Evolutionary conservation across 176 grass and related monocot species (phyloP).

Genomic region (Bothriochloa decipiens): DNA sequence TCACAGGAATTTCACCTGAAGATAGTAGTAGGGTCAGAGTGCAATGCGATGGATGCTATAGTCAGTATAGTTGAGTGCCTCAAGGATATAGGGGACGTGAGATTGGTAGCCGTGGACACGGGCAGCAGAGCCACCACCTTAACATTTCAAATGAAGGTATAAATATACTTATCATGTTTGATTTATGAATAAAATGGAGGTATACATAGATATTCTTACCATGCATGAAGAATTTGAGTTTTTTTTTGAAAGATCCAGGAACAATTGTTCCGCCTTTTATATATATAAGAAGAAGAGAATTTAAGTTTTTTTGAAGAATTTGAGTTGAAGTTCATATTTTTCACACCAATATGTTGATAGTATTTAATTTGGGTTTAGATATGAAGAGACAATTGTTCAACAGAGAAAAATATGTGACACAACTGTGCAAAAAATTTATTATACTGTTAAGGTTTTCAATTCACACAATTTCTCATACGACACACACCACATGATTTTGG

Average conservation of each 20-base stretch:
- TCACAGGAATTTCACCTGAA: slow-evolving; percentile 22
- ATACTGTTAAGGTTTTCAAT: neutral
- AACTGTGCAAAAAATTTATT: too few relatives aligned
- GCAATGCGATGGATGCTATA: slow-evolving; percentile 18
- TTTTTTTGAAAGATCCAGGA: too few relatives aligned
- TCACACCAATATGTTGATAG: neutral
- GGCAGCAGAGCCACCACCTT: neutral
- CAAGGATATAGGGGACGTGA: slow-evolving; percentile 14
- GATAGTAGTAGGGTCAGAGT: slow-evolving; percentile 8
- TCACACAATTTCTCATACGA: neutral
- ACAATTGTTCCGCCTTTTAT: too few relatives aligned
- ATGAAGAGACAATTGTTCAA: too few relatives aligned
- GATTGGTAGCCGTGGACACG: slow-evolving; percentile 29
- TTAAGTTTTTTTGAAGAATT: too few relatives aligned
- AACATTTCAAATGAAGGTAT: slow-evolving; percentile 32
- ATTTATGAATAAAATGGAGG: neutral
- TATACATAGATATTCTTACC: neutral
- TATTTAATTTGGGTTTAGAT: neutral
- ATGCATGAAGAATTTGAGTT: neutral
- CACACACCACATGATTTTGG: neutral
- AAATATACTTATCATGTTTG: neutral
- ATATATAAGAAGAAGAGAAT: too few relatives aligned
- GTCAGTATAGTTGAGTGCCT: slow-evolving; percentile 26
- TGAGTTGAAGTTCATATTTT: neutral
- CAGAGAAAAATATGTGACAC: neutral